phyloP scores from a whole-genome alignment of 169 alveolate genomes.

The Eimeria tenella region DNA sequence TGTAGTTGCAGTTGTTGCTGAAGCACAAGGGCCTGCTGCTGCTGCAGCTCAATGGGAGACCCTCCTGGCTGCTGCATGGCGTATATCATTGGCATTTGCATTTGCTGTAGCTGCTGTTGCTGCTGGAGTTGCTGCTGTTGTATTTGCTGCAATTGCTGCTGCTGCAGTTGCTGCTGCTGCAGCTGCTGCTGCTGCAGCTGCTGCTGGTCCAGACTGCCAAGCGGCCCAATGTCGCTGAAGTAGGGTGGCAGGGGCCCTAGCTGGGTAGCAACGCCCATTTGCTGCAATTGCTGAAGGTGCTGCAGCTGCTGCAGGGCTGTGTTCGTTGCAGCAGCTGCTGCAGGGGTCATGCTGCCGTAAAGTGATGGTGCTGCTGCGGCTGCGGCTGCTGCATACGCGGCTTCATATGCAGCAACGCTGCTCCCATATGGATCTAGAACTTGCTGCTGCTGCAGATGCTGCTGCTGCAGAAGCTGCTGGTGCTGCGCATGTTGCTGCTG shows the following conservation, averaged over 20 bases:
- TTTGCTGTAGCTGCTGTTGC: constrained; percentile 42
- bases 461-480: constrained; percentile 34
- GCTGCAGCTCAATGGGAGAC: constrained; percentile 40
- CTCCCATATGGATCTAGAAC: constrained; percentile 41
- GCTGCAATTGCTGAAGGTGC: constrained; percentile 39
- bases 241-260: constrained; percentile 43
- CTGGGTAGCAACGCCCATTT: constrained; percentile 33
- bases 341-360: constrained; percentile 17
- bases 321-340: constrained; percentile 31
- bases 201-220: constrained; percentile 28
- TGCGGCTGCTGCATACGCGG: constrained; percentile 51
- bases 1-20: constrained; percentile 4
- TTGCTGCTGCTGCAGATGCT: neutral
- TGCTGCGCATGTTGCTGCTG: constrained; percentile 71
- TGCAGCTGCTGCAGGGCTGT: constrained; percentile 44
- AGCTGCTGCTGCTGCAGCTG: constrained; percentile 28
- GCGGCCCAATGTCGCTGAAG: neutral
- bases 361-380: constrained; percentile 44
- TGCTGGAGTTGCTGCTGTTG: constrained; percentile 14
- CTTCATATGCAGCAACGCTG: constrained; percentile 40
- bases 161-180: constrained; percentile 49
- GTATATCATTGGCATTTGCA: constrained; percentile 11
- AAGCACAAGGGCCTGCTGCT: constrained; percentile 49
- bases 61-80: constrained; percentile 56
- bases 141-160: constrained; percentile 29